Conservation (phyloP, 768 basidiomycete species). For the Collybia sordida region DNA sequence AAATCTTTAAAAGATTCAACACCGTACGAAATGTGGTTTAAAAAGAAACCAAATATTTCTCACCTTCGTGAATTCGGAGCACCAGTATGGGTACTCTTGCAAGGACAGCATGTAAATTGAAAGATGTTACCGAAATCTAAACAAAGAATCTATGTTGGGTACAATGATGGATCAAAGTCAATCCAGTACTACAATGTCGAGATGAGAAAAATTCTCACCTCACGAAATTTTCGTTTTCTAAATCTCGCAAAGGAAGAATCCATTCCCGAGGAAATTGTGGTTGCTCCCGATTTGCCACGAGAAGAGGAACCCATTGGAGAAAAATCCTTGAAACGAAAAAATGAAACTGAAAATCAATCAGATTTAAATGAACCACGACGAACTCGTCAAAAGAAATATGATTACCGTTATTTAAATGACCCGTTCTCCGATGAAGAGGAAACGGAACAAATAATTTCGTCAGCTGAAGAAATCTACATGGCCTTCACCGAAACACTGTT, state of each 20-base stretch:
- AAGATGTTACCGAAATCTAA: constrained; percentile 5
- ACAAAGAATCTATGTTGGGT: not conserved
- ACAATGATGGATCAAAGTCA: constrained; percentile 4
- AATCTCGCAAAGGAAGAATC: not conserved
- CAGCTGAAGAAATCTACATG: not conserved
- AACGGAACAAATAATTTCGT: not conserved
- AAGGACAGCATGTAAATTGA: not conserved
- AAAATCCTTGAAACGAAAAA: not conserved
- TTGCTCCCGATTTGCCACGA: not conserved
- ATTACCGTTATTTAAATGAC: not conserved
- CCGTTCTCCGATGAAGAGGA: not conserved
- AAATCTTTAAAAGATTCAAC: constrained; percentile 3
- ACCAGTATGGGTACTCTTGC: constrained; percentile 13
- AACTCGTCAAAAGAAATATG: not conserved
- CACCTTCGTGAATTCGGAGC: constrained; percentile 25
- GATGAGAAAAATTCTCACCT: constrained; percentile 1
- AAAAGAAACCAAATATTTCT: constrained; percentile 19
- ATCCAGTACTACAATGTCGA: not conserved
- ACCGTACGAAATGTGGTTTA: constrained; percentile 15
- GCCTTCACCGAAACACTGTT: not conserved
- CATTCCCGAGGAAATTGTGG: not conserved
- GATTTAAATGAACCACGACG: not conserved
- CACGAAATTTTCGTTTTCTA: not conserved
- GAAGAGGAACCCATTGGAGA: not conserved
- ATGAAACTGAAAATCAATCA: not conserved